Evolutionary conservation across 202 grass and related monocot species (phyloP).

Genomic region (Setaria viridis): DNA sequence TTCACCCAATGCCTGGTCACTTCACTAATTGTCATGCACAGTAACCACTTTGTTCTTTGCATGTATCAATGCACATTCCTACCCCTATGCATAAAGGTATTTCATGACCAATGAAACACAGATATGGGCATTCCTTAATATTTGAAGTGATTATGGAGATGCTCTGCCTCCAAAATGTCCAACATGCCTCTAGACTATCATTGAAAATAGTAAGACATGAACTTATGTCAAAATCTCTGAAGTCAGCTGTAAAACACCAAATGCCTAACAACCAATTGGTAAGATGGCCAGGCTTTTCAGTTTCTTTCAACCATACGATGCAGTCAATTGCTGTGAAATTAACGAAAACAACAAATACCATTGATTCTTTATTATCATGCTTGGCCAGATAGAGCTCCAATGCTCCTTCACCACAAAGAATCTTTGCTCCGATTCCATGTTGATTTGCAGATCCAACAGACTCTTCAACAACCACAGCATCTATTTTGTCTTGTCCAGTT

Average conservation of each 20-base stretch:
- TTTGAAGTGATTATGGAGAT: neutral
- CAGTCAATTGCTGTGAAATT: neutral
- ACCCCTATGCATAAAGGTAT: neutral
- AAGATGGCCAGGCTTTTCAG: neutral
- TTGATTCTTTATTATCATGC: conserved; percentile 41
- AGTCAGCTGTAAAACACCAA: neutral
- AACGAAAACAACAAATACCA: conserved; percentile 18
- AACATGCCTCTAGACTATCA: neutral
- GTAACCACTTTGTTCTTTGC: neutral
- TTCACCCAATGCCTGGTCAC: neutral
- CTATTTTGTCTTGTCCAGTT: conserved; percentile 69
- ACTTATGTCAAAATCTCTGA: neutral
- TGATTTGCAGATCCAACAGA: conserved; percentile 55
- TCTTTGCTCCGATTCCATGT: conserved; percentile 61
- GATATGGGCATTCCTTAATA: neutral
- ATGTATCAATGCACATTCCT: too few species aligned
- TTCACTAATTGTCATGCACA: neutral
- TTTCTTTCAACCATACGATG: conserved; percentile 3
- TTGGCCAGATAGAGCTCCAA: conserved; percentile 56
- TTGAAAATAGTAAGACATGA: neutral
- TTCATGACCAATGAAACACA: neutral
- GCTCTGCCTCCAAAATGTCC: neutral
- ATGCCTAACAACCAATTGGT: neutral
- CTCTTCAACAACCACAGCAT: conserved; percentile 71
- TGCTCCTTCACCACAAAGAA: conserved; percentile 68